Base-by-base conservation (phyloP, 1,284 basidiomycete species). In the Pterula multifida region DNA sequence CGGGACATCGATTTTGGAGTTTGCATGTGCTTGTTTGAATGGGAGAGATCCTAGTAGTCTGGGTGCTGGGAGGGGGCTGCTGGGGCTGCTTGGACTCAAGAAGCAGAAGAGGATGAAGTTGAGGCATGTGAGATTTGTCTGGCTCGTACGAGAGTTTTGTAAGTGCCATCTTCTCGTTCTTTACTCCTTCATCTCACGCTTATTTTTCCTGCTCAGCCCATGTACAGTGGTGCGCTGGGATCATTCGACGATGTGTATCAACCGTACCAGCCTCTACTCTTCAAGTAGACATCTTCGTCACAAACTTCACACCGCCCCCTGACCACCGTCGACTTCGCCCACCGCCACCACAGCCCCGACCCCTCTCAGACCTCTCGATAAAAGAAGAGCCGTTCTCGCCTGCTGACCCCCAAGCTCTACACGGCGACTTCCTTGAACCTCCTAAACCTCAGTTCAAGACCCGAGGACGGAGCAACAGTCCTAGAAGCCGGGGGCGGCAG, bases 141-240 rank as follows among this genome's bases (percentile, higher is more conserved):
- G 90, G 90, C 75, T 92, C 47, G 72, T 90, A 47, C 72, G 87
- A 48, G 90, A 92, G 61, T 90, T 84, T 60, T 75, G 85, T 85
- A 52, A 63, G 78, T 71, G 6, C 2, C n/a, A n/a, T n/a, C n/a
- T n/a, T n/a, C 26, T 42, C 11, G 13, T 11, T 45, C 13, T 3
- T 24, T n/a, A 49, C 12, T 6, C 39, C n/a, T 17, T 45, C 32
- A 21, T 32, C 26, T 48, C 15, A 23, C 2, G 46, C 26, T 28
- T 25, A 50, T 47, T 45, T 15, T 56, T 39, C 22, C 6, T n/a
- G 39, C 9, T 17, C 45, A 87, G 85, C 81, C n/a, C 87, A 92
- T 60, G 70, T 91, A 36, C 81, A 85, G 52, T 92, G 90, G 90
- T 81, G 85, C 50, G 87, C 89, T 0, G 70, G 79, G 2, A 69